A percentile compares a stretch with the other conserved stretches of the same genome.
These are phyloP conservation scores for Suillus ampliporus DNA, from an alignment of 768 basidiomycete species.

Conservation along the genomic window DNA sequence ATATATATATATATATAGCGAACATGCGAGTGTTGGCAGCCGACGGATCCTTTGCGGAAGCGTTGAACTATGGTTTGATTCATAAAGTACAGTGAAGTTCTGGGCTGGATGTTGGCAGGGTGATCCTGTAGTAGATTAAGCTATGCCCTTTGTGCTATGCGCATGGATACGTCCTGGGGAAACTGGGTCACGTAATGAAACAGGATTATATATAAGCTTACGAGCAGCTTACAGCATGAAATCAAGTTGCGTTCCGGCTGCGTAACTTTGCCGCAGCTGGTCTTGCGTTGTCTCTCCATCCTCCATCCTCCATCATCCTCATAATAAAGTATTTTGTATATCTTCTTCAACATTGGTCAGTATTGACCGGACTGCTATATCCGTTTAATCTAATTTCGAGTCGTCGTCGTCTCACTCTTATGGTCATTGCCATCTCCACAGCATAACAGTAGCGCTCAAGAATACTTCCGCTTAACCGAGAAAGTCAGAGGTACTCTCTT, in stretches of 20 bases:
- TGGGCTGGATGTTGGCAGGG: neutral
- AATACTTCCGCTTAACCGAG: neutral
- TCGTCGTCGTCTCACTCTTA: neutral
- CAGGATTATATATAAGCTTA: neutral
- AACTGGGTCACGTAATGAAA: neutral
- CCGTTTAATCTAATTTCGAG: slow-evolving; percentile 1
- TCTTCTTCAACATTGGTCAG: slow-evolving; percentile 1
- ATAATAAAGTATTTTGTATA: neutral
- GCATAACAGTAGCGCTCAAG: slow-evolving; percentile 10
- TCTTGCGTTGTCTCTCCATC: neutral
- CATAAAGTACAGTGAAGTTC: neutral
- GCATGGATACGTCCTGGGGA: neutral
- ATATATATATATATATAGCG: too few relatives aligned
- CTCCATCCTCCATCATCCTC: neutral
- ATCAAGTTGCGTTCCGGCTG: neutral
- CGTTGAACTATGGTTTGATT: neutral
- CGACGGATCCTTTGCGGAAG: too few relatives aligned
- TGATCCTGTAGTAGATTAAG: neutral
- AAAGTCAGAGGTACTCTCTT: neutral
- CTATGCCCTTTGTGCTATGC: neutral
- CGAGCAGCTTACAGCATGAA: neutral
- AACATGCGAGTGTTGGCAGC: too few relatives aligned
- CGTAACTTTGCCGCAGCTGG: slow-evolving; percentile 2
- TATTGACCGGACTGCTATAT: slow-evolving; percentile 9
- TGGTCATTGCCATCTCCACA: slow-evolving; percentile 8